Conservation (phyloP, 1,284 basidiomycete species). For the Tylopilus orsonianus region DNA sequence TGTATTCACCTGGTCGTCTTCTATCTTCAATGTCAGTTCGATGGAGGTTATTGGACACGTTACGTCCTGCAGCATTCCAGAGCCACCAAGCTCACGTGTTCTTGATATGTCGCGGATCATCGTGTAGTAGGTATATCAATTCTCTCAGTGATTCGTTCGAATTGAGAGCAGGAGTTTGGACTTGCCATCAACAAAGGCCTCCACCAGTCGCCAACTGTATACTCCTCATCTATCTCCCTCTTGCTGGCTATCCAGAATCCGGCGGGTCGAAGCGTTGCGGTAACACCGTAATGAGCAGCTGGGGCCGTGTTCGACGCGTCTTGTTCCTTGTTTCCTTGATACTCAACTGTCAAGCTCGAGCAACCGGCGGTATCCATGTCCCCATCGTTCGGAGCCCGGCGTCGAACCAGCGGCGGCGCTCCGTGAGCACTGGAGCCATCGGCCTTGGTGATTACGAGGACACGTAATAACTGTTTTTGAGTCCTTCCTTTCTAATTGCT, state of each 20-base stretch:
- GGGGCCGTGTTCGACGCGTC: conserved; percentile 3
- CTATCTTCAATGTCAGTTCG: conserved; percentile 6
- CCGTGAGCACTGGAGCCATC: conserved; percentile 22
- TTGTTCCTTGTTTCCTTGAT: conserved; percentile 12
- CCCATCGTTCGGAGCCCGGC: conserved; percentile 20
- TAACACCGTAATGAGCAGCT: conserved; percentile 12
- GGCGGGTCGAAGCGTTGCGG: no score
- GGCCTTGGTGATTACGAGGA: conserved; percentile 44
- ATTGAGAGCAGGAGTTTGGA: no score
- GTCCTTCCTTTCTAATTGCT: conserved; percentile 1
- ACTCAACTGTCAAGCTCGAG: conserved; percentile 2
- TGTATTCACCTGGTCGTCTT: conserved; percentile 6
- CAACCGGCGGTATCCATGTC: conserved; percentile 23
- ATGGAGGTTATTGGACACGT: not conserved
- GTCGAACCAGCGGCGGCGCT: conserved; percentile 12
- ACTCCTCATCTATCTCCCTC: not conserved
- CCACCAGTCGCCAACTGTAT: no score
- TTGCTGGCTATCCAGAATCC: not conserved
- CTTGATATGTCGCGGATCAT: not conserved
- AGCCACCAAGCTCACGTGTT: not conserved
- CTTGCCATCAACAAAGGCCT: no score
- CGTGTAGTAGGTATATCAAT: no score
- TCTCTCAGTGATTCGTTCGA: no score
- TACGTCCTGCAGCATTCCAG: no score
- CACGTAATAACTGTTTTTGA: conserved; percentile 38